Evolutionary conservation across 2,329 filamentous ascomycete genomes (phyloP).

Genomic region (Fusarium tupiense): DNA sequence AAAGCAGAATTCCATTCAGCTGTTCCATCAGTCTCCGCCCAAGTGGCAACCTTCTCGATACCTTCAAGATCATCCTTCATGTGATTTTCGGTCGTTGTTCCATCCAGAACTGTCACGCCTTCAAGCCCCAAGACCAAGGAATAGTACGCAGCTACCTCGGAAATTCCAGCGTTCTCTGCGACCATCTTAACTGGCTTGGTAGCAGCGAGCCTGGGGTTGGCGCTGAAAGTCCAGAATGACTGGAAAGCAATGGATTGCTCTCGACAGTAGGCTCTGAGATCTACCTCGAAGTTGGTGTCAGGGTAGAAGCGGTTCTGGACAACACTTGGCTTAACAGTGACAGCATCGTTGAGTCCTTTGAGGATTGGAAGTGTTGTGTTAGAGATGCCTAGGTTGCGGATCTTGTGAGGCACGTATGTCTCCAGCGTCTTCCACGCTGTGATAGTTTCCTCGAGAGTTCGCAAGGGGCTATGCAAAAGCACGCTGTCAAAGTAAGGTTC

Average conservation of each 20-base stretch:
- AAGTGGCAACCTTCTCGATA: constrained; percentile 51
- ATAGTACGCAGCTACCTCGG: constrained; percentile 56
- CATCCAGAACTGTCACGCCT: constrained; percentile 56
- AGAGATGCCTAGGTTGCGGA: constrained; percentile 78
- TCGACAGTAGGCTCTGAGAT: constrained; percentile 64
- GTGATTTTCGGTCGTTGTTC: constrained; percentile 56
- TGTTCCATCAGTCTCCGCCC: constrained; percentile 56
- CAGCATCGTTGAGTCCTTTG: constrained; percentile 58
- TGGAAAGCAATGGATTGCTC: constrained; percentile 57
- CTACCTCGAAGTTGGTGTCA: constrained; percentile 66
- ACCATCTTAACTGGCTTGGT: constrained; percentile 60
- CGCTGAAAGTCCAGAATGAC: constrained; percentile 64
- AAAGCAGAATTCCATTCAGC: constrained; percentile 61
- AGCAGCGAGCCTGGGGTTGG: constrained; percentile 53
- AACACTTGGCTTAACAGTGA: constrained; percentile 59
- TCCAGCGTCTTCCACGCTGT: constrained; percentile 74
- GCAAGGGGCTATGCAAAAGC: constrained; percentile 73
- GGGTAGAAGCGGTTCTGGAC: constrained; percentile 81
- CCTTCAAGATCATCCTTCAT: constrained; percentile 62
- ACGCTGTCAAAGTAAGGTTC: constrained; percentile 73
- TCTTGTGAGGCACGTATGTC: constrained; percentile 69
- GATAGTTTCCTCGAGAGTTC: constrained; percentile 59
- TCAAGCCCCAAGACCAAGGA: constrained; percentile 59
- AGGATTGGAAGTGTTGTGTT: constrained; percentile 73
- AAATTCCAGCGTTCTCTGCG: constrained; percentile 52